phyloP scores from a whole-genome alignment of 2,329 filamentous ascomycete genomes.

The Colletotrichum neosansevieriae region DNA sequence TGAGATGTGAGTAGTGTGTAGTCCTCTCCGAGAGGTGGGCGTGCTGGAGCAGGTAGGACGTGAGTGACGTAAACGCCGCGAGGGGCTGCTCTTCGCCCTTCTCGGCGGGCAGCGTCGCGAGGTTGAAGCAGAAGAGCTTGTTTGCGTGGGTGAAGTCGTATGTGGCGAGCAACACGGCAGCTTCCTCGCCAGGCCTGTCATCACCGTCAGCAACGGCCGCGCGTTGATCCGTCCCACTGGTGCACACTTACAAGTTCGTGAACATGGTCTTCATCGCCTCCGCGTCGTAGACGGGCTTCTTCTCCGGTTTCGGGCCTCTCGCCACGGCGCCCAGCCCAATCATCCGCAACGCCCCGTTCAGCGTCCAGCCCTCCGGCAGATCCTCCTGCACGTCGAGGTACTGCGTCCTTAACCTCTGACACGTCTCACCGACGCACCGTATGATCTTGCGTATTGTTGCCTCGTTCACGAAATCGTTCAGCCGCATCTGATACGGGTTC shows the following conservation, averaged over 20 bases:
- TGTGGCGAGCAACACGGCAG: constrained; percentile 83
- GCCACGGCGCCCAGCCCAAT: constrained; percentile 85
- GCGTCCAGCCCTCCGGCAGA: constrained; percentile 87
- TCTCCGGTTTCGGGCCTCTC: constrained; percentile 73
- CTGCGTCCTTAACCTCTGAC: constrained; percentile 73
- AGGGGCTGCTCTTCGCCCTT: constrained; percentile 80
- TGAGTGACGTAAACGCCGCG: constrained; percentile 84
- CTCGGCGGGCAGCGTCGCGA: constrained; percentile 75
- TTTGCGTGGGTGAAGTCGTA: constrained; percentile 97
- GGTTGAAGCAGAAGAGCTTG: constrained; percentile 90
- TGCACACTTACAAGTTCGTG: constrained; percentile 73
- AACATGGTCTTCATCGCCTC: constrained; percentile 89
- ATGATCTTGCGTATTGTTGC: constrained; percentile 86
- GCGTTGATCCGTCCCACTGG: fast-evolving
- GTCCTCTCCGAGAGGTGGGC: constrained; percentile 85
- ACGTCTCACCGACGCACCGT: constrained; percentile 79
- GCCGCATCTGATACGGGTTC: constrained; percentile 91
- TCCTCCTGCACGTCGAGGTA: constrained; percentile 93
- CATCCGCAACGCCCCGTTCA: constrained; percentile 84
- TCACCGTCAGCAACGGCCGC: constrained; percentile 39
- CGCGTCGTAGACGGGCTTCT: constrained; percentile 72
- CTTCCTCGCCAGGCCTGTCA: constrained; percentile 80
- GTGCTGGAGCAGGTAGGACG: constrained; percentile 94
- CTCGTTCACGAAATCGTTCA: constrained; percentile 97
- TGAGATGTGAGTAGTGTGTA: constrained; percentile 86